Conservation (phyloP, 805 yeast genomes). For the Candida wancherniae region DNA sequence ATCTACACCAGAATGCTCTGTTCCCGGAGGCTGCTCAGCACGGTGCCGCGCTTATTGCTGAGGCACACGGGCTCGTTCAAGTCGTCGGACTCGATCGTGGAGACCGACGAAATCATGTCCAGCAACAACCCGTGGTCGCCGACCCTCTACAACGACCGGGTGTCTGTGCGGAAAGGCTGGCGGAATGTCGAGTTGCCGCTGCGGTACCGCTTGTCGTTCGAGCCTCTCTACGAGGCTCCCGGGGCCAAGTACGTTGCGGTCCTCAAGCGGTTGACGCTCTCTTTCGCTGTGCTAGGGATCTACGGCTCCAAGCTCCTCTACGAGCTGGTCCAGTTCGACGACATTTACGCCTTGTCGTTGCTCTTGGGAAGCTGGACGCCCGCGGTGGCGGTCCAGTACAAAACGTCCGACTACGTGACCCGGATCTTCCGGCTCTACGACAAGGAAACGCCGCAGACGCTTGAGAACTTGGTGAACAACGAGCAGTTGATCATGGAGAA, state of each 20-base stretch:
- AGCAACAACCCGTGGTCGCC: slow-evolving; percentile 46
- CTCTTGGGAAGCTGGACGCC: slow-evolving; percentile 55
- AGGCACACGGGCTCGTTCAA: slow-evolving; percentile 18
- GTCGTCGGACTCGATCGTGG: slow-evolving; percentile 30
- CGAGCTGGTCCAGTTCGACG: slow-evolving; percentile 50
- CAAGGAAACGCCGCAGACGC: slow-evolving; percentile 56
- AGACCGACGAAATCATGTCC: slow-evolving; percentile 38
- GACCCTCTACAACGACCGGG: slow-evolving; percentile 40
- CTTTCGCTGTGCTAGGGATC: slow-evolving; percentile 55
- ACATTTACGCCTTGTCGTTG: slow-evolving; percentile 41
- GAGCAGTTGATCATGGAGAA: slow-evolving; percentile 68
- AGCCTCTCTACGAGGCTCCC: slow-evolving; percentile 63
- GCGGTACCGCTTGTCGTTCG: slow-evolving; percentile 51
- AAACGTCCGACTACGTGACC: slow-evolving; percentile 63
- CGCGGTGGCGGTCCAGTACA: slow-evolving; percentile 42
- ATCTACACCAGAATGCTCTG: too few relatives aligned
- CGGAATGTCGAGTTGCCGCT: slow-evolving; percentile 45
- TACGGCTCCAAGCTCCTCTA: slow-evolving; percentile 58
- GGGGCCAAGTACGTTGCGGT: slow-evolving; percentile 56
- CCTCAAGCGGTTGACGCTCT: slow-evolving; percentile 56
- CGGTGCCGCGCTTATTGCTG: slow-evolving; percentile 8
- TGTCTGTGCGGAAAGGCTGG: slow-evolving; percentile 32
- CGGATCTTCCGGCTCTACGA: slow-evolving; percentile 68
- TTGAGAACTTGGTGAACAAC: slow-evolving; percentile 54
- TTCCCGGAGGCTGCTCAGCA: slow-evolving; percentile 6